phyloP scores from a whole-genome alignment of 768 basidiomycete species.

The Leucogyrophana mollusca region DNA sequence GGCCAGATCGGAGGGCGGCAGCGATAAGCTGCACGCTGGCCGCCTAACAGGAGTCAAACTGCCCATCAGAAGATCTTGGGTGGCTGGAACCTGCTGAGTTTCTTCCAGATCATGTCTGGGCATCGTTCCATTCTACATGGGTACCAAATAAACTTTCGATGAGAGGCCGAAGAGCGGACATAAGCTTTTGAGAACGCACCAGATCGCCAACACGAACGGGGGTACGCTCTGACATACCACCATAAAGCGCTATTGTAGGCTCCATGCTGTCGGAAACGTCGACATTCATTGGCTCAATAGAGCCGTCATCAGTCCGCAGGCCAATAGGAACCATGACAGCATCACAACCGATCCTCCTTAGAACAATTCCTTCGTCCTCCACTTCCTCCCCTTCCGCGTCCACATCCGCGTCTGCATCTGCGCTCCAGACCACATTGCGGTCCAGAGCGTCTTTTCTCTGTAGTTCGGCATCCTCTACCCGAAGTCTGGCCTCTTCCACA shows the following conservation, averaged over 20 bases:
- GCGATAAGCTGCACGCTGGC: constrained; percentile 9
- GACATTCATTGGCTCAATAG: constrained; percentile 42
- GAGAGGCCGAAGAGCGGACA: neutral
- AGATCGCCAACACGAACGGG: constrained; percentile 57
- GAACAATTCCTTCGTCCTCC: constrained; percentile 24
- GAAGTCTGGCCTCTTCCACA: constrained; percentile 52
- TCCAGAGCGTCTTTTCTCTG: constrained; percentile 61
- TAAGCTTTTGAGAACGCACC: constrained; percentile 32
- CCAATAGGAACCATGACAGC: constrained; percentile 47
- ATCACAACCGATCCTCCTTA: constrained; percentile 18
- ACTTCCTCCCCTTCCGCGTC: constrained; percentile 59
- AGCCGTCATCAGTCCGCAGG: constrained; percentile 53
- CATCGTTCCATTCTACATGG: constrained; percentile 11
- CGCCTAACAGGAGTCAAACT: constrained; percentile 19
- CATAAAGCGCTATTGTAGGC: constrained; percentile 34
- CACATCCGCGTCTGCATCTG: constrained; percentile 43
- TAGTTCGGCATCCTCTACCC: constrained; percentile 53
- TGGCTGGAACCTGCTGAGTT: constrained; percentile 46
- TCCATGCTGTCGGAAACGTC: constrained; percentile 21
- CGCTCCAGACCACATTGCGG: constrained; percentile 66
- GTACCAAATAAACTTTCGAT: constrained; percentile 1
- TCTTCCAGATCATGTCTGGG: constrained; percentile 38
- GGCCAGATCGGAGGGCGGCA: constrained; percentile 29
- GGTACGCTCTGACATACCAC: constrained; percentile 48
- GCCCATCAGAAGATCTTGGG: constrained; percentile 27